Evolutionary conservation across 2,329 filamentous ascomycete genomes (phyloP).

Genomic region (Aspergillus sp.): DNA sequence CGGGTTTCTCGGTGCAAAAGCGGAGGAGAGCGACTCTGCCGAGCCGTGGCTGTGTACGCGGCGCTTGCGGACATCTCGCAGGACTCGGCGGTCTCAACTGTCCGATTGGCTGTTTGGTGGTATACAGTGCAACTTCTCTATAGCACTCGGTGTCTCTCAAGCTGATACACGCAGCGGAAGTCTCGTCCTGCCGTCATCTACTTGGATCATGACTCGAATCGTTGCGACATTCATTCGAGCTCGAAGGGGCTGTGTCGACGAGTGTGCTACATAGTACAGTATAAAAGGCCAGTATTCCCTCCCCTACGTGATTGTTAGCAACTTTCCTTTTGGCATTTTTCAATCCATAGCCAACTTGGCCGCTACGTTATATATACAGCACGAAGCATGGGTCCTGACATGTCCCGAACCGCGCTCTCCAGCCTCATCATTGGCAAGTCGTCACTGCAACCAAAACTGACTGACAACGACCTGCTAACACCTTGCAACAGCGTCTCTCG

Average conservation of each 20-base stretch:
- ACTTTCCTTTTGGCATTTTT: background rate
- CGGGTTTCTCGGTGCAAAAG: background rate
- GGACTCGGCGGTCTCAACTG: conserved; percentile 5
- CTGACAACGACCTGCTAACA: background rate
- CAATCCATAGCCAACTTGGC: background rate
- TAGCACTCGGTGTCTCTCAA: background rate
- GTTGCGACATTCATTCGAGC: background rate
- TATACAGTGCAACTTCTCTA: background rate
- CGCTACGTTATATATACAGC: background rate
- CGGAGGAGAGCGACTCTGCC: background rate
- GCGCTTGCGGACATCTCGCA: conserved; percentile 5
- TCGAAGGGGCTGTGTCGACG: background rate
- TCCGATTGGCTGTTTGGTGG: background rate
- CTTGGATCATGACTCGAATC: no score
- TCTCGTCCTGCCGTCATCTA: conserved; percentile 2
- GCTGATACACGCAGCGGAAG: background rate
- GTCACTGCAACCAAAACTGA: background rate
- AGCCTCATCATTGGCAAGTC: background rate
- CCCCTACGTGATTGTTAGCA: background rate
- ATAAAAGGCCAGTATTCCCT: background rate
- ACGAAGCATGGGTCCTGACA: background rate
- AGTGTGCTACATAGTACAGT: background rate
- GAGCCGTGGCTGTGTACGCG: background rate
- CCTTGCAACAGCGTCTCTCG: background rate
- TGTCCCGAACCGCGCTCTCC: background rate